Conservation (phyloP, 129 eudicot genomes). For the Arctium lappa region DNA sequence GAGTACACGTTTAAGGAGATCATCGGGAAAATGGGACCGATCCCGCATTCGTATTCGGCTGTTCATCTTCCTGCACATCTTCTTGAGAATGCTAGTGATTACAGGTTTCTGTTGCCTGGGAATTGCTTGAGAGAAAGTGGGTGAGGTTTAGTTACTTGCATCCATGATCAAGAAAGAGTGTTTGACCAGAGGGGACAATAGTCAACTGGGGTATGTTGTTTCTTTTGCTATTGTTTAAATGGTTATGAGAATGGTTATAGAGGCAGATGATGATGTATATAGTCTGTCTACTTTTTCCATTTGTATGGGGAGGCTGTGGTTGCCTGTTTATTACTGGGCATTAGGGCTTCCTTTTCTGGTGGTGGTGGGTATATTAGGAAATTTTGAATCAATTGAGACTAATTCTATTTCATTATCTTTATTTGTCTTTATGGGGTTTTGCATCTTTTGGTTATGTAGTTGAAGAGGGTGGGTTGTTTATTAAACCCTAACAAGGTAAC, state of each 20-base stretch:
- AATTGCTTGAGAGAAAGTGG: constrained; percentile 83
- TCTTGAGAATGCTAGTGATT: constrained; percentile 65
- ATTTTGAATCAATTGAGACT: constrained; percentile 42
- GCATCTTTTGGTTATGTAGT: neutral
- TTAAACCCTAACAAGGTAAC: too few relatives aligned
- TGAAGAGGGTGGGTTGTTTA: too few relatives aligned
- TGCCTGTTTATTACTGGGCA: neutral
- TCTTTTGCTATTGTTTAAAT: constrained; percentile 26
- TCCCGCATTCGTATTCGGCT: constrained; percentile 88
- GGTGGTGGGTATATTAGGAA: constrained; percentile 37
- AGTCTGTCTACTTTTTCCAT: constrained; percentile 19
- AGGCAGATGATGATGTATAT: constrained; percentile 36
- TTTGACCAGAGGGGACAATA: neutral
- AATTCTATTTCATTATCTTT: constrained; percentile 32
- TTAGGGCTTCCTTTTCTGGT: constrained; percentile 2
- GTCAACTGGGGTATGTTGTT: neutral
- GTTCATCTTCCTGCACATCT: constrained; percentile 84
- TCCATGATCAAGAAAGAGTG: neutral
- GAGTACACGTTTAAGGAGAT: constrained; percentile 86
- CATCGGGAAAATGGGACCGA: constrained; percentile 82
- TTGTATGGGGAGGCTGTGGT: constrained; percentile 14
- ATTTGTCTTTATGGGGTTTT: neutral
- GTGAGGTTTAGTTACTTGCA: constrained; percentile 2
- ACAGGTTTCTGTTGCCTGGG: constrained; percentile 68
- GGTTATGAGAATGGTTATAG: constrained; percentile 44